These are phyloP conservation scores for Dryadomyces sulphureus DNA, from an alignment of 2,329 filamentous ascomycete genomes.

Conservation along the genomic window DNA sequence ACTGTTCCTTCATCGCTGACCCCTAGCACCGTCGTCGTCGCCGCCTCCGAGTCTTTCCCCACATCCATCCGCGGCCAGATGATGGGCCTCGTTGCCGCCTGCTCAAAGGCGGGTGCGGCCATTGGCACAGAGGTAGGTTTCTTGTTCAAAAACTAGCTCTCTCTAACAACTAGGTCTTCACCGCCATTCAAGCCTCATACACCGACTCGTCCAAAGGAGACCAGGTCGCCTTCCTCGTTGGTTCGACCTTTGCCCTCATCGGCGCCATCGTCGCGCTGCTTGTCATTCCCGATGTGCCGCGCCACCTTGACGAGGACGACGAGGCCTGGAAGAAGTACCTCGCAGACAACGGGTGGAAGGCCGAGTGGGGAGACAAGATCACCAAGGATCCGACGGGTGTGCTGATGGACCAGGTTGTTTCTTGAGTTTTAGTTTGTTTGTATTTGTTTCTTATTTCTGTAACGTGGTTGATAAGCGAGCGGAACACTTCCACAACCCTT, in stretches of 20 bases:
- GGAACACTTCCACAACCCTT: too few relatives aligned
- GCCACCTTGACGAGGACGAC: slow-evolving; percentile 26
- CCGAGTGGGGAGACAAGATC: slow-evolving; percentile 17
- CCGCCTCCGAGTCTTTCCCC: slow-evolving; percentile 30
- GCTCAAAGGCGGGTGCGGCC: slow-evolving; percentile 32
- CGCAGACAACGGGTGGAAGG: slow-evolving; percentile 25
- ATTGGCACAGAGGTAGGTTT: slow-evolving; percentile 26
- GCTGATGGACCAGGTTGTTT: slow-evolving; percentile 1
- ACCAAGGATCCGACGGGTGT: slow-evolving; percentile 15
- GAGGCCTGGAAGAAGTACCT: slow-evolving; percentile 28
- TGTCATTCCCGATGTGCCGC: slow-evolving; percentile 24
- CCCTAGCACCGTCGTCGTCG: slow-evolving; percentile 17
- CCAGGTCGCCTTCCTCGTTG: slow-evolving; percentile 35
- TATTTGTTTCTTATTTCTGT: too few relatives aligned
- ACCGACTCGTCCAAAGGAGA: slow-evolving; percentile 25
- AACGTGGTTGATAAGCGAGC: too few relatives aligned
- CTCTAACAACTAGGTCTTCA: slow-evolving; percentile 22
- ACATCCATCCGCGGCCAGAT: slow-evolving; percentile 34
- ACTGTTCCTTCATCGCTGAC: neutral
- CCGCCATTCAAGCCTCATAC: slow-evolving; percentile 30
- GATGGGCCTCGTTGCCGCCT: slow-evolving; percentile 30
- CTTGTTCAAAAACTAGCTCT: too few relatives aligned
- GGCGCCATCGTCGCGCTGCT: slow-evolving; percentile 29
- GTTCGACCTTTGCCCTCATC: slow-evolving; percentile 29
- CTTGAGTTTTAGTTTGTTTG: neutral